phyloP scores from a whole-genome alignment of 1,284 basidiomycete genomes.

The Pseudozyma tsukubaensis region DNA sequence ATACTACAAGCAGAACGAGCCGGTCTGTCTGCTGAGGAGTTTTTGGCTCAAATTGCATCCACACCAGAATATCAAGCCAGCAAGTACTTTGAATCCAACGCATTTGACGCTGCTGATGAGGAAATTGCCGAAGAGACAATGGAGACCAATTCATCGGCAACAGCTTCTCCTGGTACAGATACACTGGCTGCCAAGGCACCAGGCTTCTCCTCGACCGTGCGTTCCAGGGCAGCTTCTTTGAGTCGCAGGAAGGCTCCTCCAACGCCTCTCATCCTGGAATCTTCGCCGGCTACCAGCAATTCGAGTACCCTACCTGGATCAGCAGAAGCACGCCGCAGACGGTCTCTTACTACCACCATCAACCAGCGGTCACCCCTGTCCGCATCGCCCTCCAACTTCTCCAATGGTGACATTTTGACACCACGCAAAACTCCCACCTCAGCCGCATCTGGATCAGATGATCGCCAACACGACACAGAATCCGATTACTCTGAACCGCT shows the following conservation, averaged over 20 bases:
- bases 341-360: constrained; percentile 24
- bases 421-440: constrained; percentile 6
- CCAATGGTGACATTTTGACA: neutral
- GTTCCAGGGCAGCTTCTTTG: constrained; percentile 22
- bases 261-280: constrained; percentile 32
- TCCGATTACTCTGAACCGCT: constrained; percentile 29
- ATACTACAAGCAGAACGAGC: neutral
- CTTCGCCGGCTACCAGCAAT: constrained; percentile 33
- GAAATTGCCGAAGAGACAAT: constrained; percentile 1
- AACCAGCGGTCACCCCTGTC: constrained; percentile 31
- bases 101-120: neutral
- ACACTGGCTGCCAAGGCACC: constrained; percentile 12
- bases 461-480: constrained; percentile 1
- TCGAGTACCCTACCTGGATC: constrained; percentile 27
- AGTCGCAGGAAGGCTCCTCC: constrained; percentile 34
- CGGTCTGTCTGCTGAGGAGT: constrained; percentile 34
- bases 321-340: constrained; percentile 18
- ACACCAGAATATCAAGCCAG: constrained; percentile 44
- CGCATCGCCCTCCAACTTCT: constrained; percentile 11
- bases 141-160: constrained; percentile 5
- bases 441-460: neutral
- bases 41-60: constrained; percentile 39
- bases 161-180: constrained; percentile 7
- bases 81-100: constrained; percentile 23
- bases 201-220: constrained; percentile 29